Evolutionary conservation across 2,329 filamentous ascomycete species (phyloP).

Genomic region (Stagonosporopsis rhizophila): DNA sequence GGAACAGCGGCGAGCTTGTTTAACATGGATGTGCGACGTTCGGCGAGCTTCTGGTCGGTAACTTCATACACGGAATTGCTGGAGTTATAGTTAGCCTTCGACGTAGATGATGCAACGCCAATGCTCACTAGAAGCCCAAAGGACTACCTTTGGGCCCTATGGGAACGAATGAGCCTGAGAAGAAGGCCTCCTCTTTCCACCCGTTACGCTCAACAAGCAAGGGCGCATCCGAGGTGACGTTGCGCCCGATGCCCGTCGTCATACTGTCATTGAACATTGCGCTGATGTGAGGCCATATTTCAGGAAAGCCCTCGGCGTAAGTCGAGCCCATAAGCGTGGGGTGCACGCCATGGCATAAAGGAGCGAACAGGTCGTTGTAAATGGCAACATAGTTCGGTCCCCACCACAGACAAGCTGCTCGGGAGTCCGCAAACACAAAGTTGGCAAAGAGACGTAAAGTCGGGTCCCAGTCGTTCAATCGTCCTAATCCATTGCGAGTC

Average conservation of each 20-base stretch:
- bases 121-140: constrained; percentile 32
- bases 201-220: constrained; percentile 31
- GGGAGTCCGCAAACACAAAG: constrained; percentile 35
- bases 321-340: constrained; percentile 35
- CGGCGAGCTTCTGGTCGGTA: constrained; percentile 30
- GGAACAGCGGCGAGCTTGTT: constrained; percentile 32
- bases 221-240: constrained; percentile 25
- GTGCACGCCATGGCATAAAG: constrained; percentile 28
- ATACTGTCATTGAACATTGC: constrained; percentile 29
- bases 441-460: constrained; percentile 31
- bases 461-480: constrained; percentile 23
- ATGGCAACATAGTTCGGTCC: constrained; percentile 34
- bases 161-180: constrained; percentile 34
- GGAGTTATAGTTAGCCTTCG: neutral
- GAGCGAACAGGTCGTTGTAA: constrained; percentile 35
- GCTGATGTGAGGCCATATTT: constrained; percentile 26
- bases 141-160: constrained; percentile 24
- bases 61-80: constrained; percentile 36
- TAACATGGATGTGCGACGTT: constrained; percentile 33
- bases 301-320: constrained; percentile 30
- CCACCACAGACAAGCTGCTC: constrained; percentile 37
- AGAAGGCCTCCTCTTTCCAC: constrained; percentile 35
- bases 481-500: constrained; percentile 27
- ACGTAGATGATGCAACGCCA: too few relatives aligned
- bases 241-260: constrained; percentile 23